Evolutionary conservation across 75 land plant genomes (phyloP), one percentile per base, ranked within the genome.

Genomic region (Selaginella tamariscina): DNA sequence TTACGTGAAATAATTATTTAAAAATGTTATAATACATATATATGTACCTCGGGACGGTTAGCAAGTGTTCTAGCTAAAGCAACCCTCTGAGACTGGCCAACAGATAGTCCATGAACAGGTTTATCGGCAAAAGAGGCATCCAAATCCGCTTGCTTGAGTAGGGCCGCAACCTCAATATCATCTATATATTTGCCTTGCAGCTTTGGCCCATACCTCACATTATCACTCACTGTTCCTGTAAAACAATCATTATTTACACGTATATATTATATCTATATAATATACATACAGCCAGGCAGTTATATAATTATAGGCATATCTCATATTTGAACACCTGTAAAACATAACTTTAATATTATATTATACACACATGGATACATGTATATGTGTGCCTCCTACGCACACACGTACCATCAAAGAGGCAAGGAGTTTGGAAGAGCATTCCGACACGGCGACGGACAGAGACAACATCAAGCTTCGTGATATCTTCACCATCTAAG

Each of bases 81-180:
- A n/a, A 91, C 97, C 23, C 97, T 74, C 54, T 91, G 97, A 0
- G 97, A 91, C 68, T 91, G 93, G 18, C 97, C 97, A 9, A 88
- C 89, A 0, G 97, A 91, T 18, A 91, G 74, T 24, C 82, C 87
- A 27, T 31, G 30, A 8, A 78, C 75, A 8, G 75, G 57, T 60
- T 78, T 82, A 0, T 55, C 24, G 9, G 73, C 77, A 32, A 91
- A 83, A 24, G 84, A 68, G 18, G 83, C 30, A 59, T 88, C 97
- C 27, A 92, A 73, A 67, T 92, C 97, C 26, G 84, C 94, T 29
- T 73, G 66, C 24, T 32, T 56, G n/a, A 92, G 77, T 30, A 80
- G 77, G 68, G 77, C 79, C 57, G 30, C 56, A 23, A 92, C 85
- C n/a, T 86, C 81, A 0, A 32, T 32, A 2, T 92, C 89, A 0